Evolutionary conservation across 2,329 filamentous ascomycete species (phyloP).

Genomic region (Ophiostoma sp.): DNA sequence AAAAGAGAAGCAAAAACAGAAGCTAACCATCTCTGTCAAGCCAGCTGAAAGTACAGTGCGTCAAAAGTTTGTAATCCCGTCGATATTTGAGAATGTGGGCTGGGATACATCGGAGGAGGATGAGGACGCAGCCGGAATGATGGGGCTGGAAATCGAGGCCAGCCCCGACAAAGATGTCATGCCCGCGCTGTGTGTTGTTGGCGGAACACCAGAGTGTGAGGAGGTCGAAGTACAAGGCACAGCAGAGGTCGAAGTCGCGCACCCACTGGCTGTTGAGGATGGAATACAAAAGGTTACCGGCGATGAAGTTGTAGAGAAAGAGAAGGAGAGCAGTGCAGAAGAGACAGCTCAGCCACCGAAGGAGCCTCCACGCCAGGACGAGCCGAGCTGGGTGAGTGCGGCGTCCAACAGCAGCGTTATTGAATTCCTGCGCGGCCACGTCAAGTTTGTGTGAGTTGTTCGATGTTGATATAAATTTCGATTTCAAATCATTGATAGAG

Average conservation of each 20-base stretch:
- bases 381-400: slow-evolving; percentile 27
- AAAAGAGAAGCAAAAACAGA: not conserved
- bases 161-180: not conserved
- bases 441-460: slow-evolving; percentile 26
- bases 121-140: not conserved
- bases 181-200: not conserved
- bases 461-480: not conserved
- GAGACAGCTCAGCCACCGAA: not conserved
- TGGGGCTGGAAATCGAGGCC: not conserved
- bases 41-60: not conserved
- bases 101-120: not conserved
- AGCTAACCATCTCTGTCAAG: not conserved
- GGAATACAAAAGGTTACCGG: not conserved
- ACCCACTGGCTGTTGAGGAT: not conserved
- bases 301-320: not conserved
- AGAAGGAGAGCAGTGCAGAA: not conserved
- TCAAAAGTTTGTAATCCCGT: not conserved
- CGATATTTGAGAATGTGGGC: not conserved
- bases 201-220: not conserved
- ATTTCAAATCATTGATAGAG: not conserved
- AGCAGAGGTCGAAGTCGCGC: not conserved
- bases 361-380: not conserved
- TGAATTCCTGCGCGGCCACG: slow-evolving; percentile 30
- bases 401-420: slow-evolving; percentile 30
- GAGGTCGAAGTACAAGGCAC: not conserved